These are phyloP conservation scores for Backusella westeae DNA, from an alignment of 192 early-diverging fungal species.

Conservation along the genomic window DNA sequence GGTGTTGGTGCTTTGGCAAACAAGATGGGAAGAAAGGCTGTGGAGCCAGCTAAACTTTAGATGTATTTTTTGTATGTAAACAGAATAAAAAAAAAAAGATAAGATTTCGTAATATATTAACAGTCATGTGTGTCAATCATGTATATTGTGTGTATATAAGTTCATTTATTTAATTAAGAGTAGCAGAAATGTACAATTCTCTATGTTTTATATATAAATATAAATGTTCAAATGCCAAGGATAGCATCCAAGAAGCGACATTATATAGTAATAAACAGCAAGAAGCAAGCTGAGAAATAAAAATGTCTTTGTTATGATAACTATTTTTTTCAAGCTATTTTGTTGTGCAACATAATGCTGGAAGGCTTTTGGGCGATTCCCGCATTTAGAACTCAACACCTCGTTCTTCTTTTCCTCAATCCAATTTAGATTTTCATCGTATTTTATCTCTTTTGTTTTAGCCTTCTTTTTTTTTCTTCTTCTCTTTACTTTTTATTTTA, in stretches of 20 bases:
- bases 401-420: conserved; percentile 14
- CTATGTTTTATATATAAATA: too few species aligned
- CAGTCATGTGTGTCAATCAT: not conserved
- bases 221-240: too few species aligned
- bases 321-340: not conserved
- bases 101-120: not conserved
- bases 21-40: conserved; percentile 23
- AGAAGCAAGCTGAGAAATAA: not conserved
- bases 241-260: not conserved
- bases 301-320: not conserved
- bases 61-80: not conserved
- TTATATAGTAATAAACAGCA: not conserved
- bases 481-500: conserved; percentile 6
- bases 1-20: conserved; percentile 35
- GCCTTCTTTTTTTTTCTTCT: conserved; percentile 12
- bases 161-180: not conserved
- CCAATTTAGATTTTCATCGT: not conserved
- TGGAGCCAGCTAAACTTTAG: conserved; percentile 9
- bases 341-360: not conserved
- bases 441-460: conserved; percentile 7
- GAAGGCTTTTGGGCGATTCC: not conserved
- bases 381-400: conserved; percentile 1
- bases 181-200: too few species aligned
- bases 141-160: not conserved
- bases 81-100: not conserved